Base-by-base conservation (phyloP, 1,284 basidiomycete species). In the Binderoboletus segoi region DNA sequence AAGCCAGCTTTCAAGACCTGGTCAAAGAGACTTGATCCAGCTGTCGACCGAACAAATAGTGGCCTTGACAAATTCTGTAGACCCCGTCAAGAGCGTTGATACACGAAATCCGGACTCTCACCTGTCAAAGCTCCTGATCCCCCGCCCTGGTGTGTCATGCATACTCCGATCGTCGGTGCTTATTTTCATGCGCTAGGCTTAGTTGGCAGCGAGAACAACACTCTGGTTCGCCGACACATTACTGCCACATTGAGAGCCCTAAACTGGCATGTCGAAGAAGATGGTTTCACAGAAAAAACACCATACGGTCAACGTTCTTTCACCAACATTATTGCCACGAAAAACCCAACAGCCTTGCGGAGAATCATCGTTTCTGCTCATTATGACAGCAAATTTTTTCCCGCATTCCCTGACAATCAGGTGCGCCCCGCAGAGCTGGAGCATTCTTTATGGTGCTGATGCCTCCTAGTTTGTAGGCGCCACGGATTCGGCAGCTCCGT, bases 401-500 rank as follows among this genome's bases (percentile, higher is more conserved):
- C 85, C 0, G 74, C 73, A 2, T 87, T 80, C 61, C 91, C 91
- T 1, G 74, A 83, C 33, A 88, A 90, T 65, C 86, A 92, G 77
- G 89, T 90, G 67, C 57, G 79, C 73, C 43, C 35, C 37, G 24
- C 28, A 32, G 44, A 47, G 6, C 37, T 46, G 5, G 15, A 18
- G 12, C 4, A 10, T 42, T 20, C 28, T 38, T 38, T 13, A 23
- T 53, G 18, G 46, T 28, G 24, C 45, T 67, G 53, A 63, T 37
- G 35, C 3, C 37, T 48, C 43, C 57, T 75, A 93, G 91, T 99
- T 99, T 71, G 79, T 99, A 63, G 97, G 97, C 26, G 97, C 97
- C 11, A 99, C 95, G 7, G 97, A 99, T 73, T 98, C 94, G 8
- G 97, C 97, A 1, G 94, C 93, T 24, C 91, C 97, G 2, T 97